Base-by-base conservation (phyloP, 352 stramenopile species). In the Globisporangium ultimum region DNA sequence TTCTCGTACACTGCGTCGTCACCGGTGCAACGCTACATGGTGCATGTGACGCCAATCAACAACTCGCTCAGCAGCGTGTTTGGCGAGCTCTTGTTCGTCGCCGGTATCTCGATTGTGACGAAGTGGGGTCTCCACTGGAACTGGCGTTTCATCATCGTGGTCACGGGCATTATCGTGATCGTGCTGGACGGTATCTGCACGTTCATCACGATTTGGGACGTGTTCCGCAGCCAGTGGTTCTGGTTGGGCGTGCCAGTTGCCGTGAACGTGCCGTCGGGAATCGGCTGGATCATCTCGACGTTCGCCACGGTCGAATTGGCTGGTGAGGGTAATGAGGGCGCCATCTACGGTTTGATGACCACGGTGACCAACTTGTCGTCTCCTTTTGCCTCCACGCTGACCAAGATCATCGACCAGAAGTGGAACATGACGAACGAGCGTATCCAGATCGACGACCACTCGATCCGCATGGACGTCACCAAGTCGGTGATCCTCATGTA, bases 211-310 rank as follows among this genome's bases (percentile, higher is more conserved):
- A 50, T 74, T 1, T 83, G 71, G 68, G 70, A 70, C 38, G 55
- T 78, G 0, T 3, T 79, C 8, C 72, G 75, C 20, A 70, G 69
- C 54, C 67, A 77, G 52, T 85, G 75, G 75, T 82, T 84, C 48
- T 80, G 66, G 64, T 51, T 81, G 15, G 74, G 68, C 10, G 63
- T 72, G 13, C 63, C 71, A 0, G 50, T 81, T 21, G 53, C 72
- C 3, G 67, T 74, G 43, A 68, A 72, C 22, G 53, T 82, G 9
- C 70, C 72, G 12, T 55, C 58, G 21, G 72, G 66, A 18, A 72
- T 84, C 18, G 55, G 60, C 28, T 84, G 73, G 18, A 68, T 84
- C 11, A 68, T 81, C 21, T 46, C 42, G 8, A 78, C 70, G n/a
- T 80, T 70, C 60, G 63, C 73, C 45, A 61, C 74, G 12, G 76